Conservation (phyloP, 352 stramenopile genomes). For the Phytophthora pistaciae region DNA sequence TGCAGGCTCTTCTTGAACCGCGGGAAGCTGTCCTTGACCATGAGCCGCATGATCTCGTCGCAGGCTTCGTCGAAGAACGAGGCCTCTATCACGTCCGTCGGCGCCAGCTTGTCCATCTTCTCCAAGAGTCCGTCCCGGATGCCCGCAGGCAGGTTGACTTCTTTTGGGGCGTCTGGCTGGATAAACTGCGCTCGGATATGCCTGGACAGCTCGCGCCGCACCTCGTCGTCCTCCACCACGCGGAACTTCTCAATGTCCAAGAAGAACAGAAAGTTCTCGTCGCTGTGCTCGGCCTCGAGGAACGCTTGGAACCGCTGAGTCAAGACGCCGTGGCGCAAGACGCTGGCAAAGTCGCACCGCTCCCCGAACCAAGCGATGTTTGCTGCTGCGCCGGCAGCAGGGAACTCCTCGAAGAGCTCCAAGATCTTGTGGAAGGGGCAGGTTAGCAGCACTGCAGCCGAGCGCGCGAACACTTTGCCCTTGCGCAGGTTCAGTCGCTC, state of each 20-base stretch:
- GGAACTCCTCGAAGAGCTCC: conserved; percentile 66
- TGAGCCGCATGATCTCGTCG: conserved; percentile 84
- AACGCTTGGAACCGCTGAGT: conserved; percentile 74
- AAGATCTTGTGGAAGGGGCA: conserved; percentile 57
- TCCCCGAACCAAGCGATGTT: conserved; percentile 85
- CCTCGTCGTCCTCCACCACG: conserved; percentile 15
- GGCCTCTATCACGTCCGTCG: conserved; percentile 33
- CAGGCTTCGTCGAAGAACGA: conserved; percentile 68
- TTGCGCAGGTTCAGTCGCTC: conserved; percentile 60
- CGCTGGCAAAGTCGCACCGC: conserved; percentile 65
- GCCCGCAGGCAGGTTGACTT: conserved; percentile 74
- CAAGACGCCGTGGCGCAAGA: conserved; percentile 67
- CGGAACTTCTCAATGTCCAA: conserved; percentile 73
- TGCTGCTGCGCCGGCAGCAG: conserved; percentile 63
- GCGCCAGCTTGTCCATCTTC: conserved; percentile 32
- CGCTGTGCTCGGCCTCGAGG: conserved; percentile 75
- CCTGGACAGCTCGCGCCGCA: conserved; percentile 41
- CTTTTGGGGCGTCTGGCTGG: conserved; percentile 58
- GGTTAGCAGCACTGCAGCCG: conserved; percentile 60
- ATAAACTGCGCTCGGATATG: conserved; percentile 73
- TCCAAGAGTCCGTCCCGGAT: conserved; percentile 58
- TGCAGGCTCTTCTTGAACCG: conserved; percentile 80
- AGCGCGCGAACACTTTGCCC: conserved; percentile 62
- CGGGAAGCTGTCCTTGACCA: conserved; percentile 84
- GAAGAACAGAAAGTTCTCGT: conserved; percentile 85